Evolutionary conservation across 306 rosid genomes (phyloP), one percentile per base, ranked within the genome.

Genomic region (Urtica urens): DNA sequence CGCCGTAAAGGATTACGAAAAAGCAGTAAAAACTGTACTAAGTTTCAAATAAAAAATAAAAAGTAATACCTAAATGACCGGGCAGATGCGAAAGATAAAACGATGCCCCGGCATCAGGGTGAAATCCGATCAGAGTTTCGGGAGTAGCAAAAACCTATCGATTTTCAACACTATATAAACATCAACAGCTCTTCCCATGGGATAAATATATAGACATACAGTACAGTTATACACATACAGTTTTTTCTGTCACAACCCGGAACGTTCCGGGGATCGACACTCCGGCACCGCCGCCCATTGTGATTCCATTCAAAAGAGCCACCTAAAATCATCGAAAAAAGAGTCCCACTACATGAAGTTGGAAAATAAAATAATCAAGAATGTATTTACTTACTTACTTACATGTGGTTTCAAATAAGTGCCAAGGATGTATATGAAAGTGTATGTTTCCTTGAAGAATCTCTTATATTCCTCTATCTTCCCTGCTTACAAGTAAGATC

Each of bases 211-310:
- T 14, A 13, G 34, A 14, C 55, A 15, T 14, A 10, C 6, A 34
- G 17, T 16, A 19, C 27, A 33, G 10, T 29, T 19, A 10, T 11
- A 30, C 47, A 66, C 93, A 38, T 66, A 90, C 95, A 49, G 94
- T 90, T 73, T 79, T 90, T 54, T 90, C 81, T 17, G 95, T 84
- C 53, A 92, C 94, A 59, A 84, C 66, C 17, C 83, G 82, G 53
- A 90, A 81, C 28, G 79, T 90, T 48, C 93, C 94, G 1, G 95
- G 97, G 55, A 90, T 71, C 62, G 97, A 84, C 50, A 90, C 66
- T 57, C 94, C 95, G 49, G 85, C 93, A 25, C 97, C 97, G 44
- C 97, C 97, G 62, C 99, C 95, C 99, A 90, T 82, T 49, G 94
- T 85, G 57, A 90, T 63, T 35, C 99, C 95, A 73, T 90, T 74